These are phyloP conservation scores for Eucalyptus curtisii DNA, from an alignment of 345 rosid species.

Conservation along the genomic window DNA sequence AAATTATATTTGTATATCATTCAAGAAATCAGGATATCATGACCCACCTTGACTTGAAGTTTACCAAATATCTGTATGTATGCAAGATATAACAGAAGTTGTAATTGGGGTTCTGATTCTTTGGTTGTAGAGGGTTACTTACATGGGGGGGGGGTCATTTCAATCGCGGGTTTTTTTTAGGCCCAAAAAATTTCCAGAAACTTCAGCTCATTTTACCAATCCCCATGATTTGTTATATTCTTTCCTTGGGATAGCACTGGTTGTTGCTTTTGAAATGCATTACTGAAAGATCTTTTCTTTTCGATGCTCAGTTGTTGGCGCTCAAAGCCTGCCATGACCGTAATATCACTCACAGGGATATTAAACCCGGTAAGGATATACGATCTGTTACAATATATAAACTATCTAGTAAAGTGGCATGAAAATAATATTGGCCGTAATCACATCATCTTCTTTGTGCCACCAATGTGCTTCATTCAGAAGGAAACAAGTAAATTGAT, in stretches of 20 bases:
- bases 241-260: neutral
- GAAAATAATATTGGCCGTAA: neutral
- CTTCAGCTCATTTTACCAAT: neutral
- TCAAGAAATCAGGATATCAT: neutral
- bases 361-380: conserved; percentile 72
- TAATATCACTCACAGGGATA: conserved; percentile 90
- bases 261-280: neutral
- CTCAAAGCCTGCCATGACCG: conserved; percentile 91
- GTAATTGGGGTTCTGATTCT: neutral
- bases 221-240: neutral
- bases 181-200: neutral
- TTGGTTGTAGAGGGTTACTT: neutral
- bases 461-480: neutral
- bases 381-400: neutral
- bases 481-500: neutral
- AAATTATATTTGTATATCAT: neutral
- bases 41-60: neutral
- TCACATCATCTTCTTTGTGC: neutral
- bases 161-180: neutral
- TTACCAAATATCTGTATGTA: neutral
- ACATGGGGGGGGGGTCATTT: neutral
- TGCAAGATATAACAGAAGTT: neutral
- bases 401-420: neutral
- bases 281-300: neutral
- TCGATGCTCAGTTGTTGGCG: conserved; percentile 55